Evolutionary conservation across 208 protist genomes (phyloP), one percentile per base, ranked within the genome.

Genomic region (Leishmania amazonensis): DNA sequence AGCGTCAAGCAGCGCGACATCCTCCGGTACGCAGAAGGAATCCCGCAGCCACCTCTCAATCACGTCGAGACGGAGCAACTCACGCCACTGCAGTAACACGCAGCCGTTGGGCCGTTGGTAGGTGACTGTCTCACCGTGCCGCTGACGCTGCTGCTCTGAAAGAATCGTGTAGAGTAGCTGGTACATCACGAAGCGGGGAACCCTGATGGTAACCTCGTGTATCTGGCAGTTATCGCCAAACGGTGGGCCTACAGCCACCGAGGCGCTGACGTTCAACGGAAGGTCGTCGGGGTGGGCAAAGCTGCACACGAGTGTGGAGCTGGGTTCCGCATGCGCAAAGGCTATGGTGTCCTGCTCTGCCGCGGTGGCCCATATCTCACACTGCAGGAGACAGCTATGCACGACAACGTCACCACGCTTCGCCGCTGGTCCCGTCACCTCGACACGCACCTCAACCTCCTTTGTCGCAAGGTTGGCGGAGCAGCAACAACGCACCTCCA

Each of bases 161-260:
- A n/a, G 58, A 35, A 86, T 35, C n/a, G 73, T 76, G 49, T 62
- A 62, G 47, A 81, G 86, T 45, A 87, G 68, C 47, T 79, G 79
- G 87, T 92, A 98, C 90, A 98, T 97, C 54, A 91, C 79, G 87
- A 98, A 99, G 76, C 85, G 90, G 3, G 98, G 97, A 47, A 99
- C 82, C 9, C 62, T 67, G 64, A 97, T 58, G 15, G 62, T 57
- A 31, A 98, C 62, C 71, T 98, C 95, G 82, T 98, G 93, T 9
- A 99, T 81, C 47, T 98, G 96, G 70, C 85, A 98, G 64, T 76
- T 93, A 7, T 87, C 88, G 9, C 88, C 85, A 71, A 87, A 88
- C 2, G 75, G 74, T 28, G 81, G 79, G 0, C 98, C 97, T 17
- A 99, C 95, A 19, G 97, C 82, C 9, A 97, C 91, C 40, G 94